Evolutionary conservation across 768 basidiomycete genomes (phyloP).

Genomic region (Panaeolus papilionaceus): DNA sequence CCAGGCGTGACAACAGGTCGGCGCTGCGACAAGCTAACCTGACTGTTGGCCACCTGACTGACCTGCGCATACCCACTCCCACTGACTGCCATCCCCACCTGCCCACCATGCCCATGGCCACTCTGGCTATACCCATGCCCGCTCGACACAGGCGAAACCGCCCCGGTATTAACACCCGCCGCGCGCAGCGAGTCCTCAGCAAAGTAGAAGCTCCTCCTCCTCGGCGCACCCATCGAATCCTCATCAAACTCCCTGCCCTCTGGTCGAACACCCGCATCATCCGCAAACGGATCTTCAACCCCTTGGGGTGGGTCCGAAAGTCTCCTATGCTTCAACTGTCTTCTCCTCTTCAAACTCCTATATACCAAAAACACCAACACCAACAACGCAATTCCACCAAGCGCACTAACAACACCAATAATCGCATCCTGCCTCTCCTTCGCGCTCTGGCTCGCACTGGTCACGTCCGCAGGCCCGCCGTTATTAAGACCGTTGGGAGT

Average conservation of each 20-base stretch:
- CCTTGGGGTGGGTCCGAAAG: constrained; percentile 60
- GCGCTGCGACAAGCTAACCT: constrained; percentile 12
- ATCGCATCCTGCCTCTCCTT: constrained; percentile 81
- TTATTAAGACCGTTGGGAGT: background rate
- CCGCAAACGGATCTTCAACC: constrained; percentile 27
- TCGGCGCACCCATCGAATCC: constrained; percentile 74
- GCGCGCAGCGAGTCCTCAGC: constrained; percentile 82
- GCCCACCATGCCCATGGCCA: constrained; percentile 26
- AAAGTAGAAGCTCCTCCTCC: constrained; percentile 84
- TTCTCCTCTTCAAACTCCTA: constrained; percentile 69
- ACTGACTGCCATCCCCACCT: constrained; percentile 17
- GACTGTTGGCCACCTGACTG: constrained; percentile 58
- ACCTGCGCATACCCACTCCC: constrained; percentile 35
- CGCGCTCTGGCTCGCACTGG: constrained; percentile 35
- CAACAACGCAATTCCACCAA: constrained; percentile 79
- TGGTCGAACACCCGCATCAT: constrained; percentile 52
- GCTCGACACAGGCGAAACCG: constrained; percentile 41
- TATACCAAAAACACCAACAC: constrained; percentile 77
- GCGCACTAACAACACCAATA: constrained; percentile 86
- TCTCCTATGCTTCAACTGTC: constrained; percentile 73
- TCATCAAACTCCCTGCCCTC: constrained; percentile 80
- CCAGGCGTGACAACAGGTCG: constrained; percentile 49
- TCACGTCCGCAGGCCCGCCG: constrained; percentile 30
- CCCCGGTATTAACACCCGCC: constrained; percentile 46
- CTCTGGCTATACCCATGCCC: constrained; percentile 26